Base-by-base conservation (phyloP, 768 basidiomycete genomes). In the Mycena albidolilacea region DNA sequence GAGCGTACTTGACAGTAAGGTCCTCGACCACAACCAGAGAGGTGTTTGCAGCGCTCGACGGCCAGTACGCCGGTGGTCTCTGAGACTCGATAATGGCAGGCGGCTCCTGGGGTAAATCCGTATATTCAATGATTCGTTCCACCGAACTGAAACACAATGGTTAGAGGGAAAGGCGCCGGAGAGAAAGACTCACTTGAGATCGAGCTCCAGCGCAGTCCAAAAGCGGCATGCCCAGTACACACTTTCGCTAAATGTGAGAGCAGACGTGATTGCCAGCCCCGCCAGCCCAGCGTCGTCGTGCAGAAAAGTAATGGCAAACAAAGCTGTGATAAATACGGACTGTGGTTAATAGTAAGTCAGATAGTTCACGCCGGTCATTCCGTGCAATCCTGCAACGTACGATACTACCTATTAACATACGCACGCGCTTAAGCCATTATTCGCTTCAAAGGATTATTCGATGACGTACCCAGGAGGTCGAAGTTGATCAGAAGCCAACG, bases 61-160 rank as follows among this genome's bases (percentile, higher is more conserved):
- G 55, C 55, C 55, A 57, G 37, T 57, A 96, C 0, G 96, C 96
- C 0, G 95, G 95, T 3, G 91, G 92, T 9, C 95, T 88, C 70
- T 88, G 88, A 0, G 87, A 87, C 74, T 95, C 92, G 61, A 96
- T 92, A 70, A 93, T 77, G 0, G 91, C 86, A 7, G 94, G 90
- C 0, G 96, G 93, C 79, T 97, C 95, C 80, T 95, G 94, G 0
- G 95, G 95, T 11, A 97, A 87, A 64, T 94, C 90, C 35, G 97
- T 90, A 84, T 97, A 97, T 85, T 97, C 95, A 10, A 95, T 90
- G 87, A 74, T 96, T 93, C 80, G 55, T 57, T 97, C 96, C 8
- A 97, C 95, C 10, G 44, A 61, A 64, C 70, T 67, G 48, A 3
- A 39, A 50, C 14, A 46, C n/a, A n/a, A 50, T 50, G 30, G 30